phyloP scores from a whole-genome alignment of 176 grass and related monocot genomes.

The Microstegium vimineum region DNA sequence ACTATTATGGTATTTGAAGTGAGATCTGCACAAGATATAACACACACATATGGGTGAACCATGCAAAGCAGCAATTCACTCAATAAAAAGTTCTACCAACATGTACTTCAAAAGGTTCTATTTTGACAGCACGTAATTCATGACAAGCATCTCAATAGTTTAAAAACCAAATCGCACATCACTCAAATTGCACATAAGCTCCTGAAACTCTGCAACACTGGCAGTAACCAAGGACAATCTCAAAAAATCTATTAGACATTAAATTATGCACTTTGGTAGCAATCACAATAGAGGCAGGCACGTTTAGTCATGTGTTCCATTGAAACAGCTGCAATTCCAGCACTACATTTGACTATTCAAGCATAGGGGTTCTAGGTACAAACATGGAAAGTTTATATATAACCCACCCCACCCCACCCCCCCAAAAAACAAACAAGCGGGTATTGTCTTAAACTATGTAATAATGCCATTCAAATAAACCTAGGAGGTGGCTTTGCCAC shows the following conservation, averaged over 20 bases:
- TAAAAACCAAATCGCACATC: background rate
- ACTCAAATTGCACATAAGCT: background rate
- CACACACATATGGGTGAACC: background rate
- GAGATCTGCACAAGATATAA: background rate
- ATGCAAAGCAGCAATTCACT: slow-evolving; percentile 5
- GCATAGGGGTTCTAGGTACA: background rate
- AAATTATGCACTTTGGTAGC: background rate
- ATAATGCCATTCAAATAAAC: too few relatives aligned
- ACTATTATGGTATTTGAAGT: slow-evolving; percentile 1
- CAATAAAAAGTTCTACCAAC: background rate
- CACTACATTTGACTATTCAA: background rate
- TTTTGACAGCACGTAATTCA: background rate
- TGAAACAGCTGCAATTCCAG: background rate
- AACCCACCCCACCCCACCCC: too few relatives aligned
- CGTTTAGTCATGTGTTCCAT: background rate
- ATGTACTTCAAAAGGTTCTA: background rate
- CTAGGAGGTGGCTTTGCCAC: too few relatives aligned
- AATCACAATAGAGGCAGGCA: background rate
- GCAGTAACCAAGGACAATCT: background rate
- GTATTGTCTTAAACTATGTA: too few relatives aligned
- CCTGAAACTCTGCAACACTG: background rate
- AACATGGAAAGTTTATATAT: background rate
- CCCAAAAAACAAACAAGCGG: too few relatives aligned
- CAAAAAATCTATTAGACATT: background rate
- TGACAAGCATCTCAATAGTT: background rate